Conservation (phyloP, 129 eudicot genomes). For the Chrysanthemum makinoi region DNA sequence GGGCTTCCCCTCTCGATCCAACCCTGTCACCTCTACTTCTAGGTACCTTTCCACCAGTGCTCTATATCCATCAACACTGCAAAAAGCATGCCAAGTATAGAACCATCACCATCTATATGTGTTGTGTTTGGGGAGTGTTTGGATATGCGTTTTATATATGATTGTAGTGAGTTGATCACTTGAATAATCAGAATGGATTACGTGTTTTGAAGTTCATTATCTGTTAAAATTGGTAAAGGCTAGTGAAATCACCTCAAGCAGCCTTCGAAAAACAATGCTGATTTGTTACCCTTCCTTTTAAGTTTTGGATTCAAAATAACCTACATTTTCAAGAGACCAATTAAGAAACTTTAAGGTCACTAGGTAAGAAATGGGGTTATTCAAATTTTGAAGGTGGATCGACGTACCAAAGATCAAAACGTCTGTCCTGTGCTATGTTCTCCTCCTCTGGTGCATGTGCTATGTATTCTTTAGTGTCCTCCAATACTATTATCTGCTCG, state of each 20-base stretch:
- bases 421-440: constrained; percentile 59
- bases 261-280: constrained; percentile 84
- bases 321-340: constrained; percentile 39
- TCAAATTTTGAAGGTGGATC: neutral
- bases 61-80: constrained; percentile 80
- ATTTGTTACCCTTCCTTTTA: constrained; percentile 53
- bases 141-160: no score
- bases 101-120: neutral
- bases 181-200: no score
- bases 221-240: neutral
- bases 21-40: no score
- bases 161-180: no score
- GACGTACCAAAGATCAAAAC: constrained; percentile 88
- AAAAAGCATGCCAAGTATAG: neutral
- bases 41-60: constrained; percentile 77
- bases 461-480: constrained; percentile 70
- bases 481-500: constrained; percentile 76
- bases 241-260: constrained; percentile 61
- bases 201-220: no score
- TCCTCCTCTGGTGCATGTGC: constrained; percentile 69
- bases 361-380: no score
- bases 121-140: no score
- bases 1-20: no score
- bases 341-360: neutral
- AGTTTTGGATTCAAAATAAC: constrained; percentile 73